Evolutionary conservation across 2,329 filamentous ascomycete species (phyloP).

Genomic region (Tolypocladium paradoxum): DNA sequence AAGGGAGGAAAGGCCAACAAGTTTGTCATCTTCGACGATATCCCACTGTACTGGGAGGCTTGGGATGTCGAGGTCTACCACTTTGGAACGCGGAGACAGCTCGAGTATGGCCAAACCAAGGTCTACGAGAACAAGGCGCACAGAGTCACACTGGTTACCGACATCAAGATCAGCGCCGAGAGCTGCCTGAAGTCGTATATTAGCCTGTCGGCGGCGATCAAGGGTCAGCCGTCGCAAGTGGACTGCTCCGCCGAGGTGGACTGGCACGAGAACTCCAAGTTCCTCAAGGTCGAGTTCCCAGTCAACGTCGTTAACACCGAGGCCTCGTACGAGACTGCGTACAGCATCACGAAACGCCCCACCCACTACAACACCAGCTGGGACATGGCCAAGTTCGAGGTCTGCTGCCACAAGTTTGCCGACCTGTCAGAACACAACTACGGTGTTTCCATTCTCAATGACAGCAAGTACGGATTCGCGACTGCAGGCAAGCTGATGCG

Average conservation of each 20-base stretch:
- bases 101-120: constrained; percentile 55
- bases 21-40: constrained; percentile 91
- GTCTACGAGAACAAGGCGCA: constrained; percentile 64
- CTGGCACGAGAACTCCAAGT: constrained; percentile 95
- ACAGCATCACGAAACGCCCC: constrained; percentile 75
- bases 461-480: constrained; percentile 93
- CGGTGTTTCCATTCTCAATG: constrained; percentile 86
- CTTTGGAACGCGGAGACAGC: constrained; percentile 71
- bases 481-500: constrained; percentile 85
- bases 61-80: constrained; percentile 99
- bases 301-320: constrained; percentile 85
- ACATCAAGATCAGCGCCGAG: constrained; percentile 76
- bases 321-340: constrained; percentile 91
- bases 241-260: constrained; percentile 82
- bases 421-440: constrained; percentile 82
- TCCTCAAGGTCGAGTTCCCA: constrained; percentile 97
- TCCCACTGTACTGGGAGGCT: constrained; percentile 93
- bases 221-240: constrained; percentile 51
- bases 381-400: constrained; percentile 98
- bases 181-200: constrained; percentile 84
- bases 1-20: constrained; percentile 72
- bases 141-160: constrained; percentile 70
- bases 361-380: constrained; percentile 97
- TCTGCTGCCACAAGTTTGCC: constrained; percentile 90
- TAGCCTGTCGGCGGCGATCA: constrained; percentile 59